Evolutionary conservation across 257 asterid species (phyloP), one percentile per base, ranked within the genome.

Genomic region (Ligustrum vulgare): DNA sequence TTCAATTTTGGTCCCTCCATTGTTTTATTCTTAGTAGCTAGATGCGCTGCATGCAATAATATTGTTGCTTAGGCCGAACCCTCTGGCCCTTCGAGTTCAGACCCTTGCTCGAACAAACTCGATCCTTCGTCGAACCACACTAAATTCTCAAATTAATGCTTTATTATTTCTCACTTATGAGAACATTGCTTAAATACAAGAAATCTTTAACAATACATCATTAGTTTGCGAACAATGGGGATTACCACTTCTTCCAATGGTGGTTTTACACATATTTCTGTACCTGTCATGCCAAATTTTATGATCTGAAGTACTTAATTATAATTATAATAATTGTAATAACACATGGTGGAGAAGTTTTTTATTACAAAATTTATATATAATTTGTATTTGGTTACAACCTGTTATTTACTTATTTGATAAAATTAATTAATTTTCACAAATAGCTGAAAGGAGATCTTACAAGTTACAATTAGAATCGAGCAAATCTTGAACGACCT

Each of bases 41-140:
- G 35, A 22, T 7, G 7, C 45, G 23, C 22, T 16, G 22, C 23
- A 49, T 18, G 51, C 43, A 25, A 0, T 3, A 37, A 34, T 66
- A 0, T 69, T 20, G 37, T 28, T 39, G 8, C 76, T 56, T 36
- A 77, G 73, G 77, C 68, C 82, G 79, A 83, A 78, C 86, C 90
- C 84, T 45, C n/a, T 2, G 2, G 11, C 1, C 63, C 34, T 33
- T 8, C 2, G 25, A 75, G 87, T 77, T 70, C 78, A 64, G 60
- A 77, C 84, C 82, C 77, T 36, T 58, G 56, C 77, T 43, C 41
- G 31, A 69, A 31, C 25, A 63, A 2, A 1, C 4, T 39, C 8
- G 10, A 25, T 16, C 23, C 56, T 60, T n/a, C 36, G 56, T 39
- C 47, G 4, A 65, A 58, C 23, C 23, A 39, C 15, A 1, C 13